These are phyloP conservation scores for Cucurbitaria berberidis DNA, from an alignment of 2,329 filamentous ascomycete genomes.

Conservation along the genomic window DNA sequence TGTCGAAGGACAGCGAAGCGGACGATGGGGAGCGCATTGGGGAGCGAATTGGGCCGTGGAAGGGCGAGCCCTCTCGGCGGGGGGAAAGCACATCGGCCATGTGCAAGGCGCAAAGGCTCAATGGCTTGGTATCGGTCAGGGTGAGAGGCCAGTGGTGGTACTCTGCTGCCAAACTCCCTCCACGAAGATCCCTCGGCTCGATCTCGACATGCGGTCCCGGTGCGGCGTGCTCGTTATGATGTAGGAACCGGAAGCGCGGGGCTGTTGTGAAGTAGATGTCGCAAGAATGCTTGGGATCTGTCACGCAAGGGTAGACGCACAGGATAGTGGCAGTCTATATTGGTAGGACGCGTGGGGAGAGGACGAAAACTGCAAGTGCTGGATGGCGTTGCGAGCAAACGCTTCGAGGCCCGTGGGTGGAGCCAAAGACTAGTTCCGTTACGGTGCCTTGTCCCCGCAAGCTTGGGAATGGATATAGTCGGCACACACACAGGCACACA, in stretches of 20 bases:
- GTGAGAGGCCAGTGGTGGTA: constrained; percentile 15
- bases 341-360: constrained; percentile 2
- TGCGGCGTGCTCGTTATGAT: constrained; percentile 16
- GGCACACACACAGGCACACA: no score
- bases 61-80: constrained; percentile 39
- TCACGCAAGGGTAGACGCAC: constrained; percentile 1
- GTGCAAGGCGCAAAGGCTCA: constrained; percentile 26
- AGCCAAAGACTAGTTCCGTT: neutral
- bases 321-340: neutral
- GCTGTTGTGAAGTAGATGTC: constrained; percentile 17
- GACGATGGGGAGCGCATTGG: constrained; percentile 52
- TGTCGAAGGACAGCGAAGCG: constrained; percentile 52
- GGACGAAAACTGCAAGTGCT: neutral
- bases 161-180: constrained; percentile 37
- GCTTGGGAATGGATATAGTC: neutral
- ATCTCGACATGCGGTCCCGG: constrained; percentile 43
- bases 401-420: constrained; percentile 5
- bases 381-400: constrained; percentile 5
- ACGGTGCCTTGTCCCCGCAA: neutral
- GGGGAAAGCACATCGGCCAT: constrained; percentile 50
- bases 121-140: constrained; percentile 30
- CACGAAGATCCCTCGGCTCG: constrained; percentile 20
- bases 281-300: constrained; percentile 16
- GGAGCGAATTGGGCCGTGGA: constrained; percentile 47
- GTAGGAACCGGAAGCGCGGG: constrained; percentile 12